Evolutionary conservation across 345 rosid genomes (phyloP).

Genomic region (Aquilaria yunnanensis): DNA sequence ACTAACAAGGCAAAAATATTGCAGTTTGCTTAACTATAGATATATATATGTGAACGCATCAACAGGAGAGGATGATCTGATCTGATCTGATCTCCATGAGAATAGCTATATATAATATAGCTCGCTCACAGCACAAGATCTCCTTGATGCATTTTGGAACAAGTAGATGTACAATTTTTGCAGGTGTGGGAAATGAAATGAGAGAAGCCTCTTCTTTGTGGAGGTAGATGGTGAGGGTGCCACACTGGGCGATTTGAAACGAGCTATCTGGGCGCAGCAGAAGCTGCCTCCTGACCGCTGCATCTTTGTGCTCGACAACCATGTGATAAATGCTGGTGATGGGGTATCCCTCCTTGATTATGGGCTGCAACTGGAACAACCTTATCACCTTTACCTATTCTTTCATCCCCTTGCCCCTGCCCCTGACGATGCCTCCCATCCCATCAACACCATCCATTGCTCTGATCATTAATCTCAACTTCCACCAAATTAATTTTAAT

Average conservation of each 20-base stretch:
- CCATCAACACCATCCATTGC: no score
- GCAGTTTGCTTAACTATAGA: neutral
- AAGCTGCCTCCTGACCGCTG: constrained; percentile 45
- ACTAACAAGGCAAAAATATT: constrained; percentile 8
- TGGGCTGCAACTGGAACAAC: constrained; percentile 38
- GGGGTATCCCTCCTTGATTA: constrained; percentile 32
- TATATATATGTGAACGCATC: neutral
- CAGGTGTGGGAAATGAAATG: constrained; percentile 24
- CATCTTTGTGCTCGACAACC: constrained; percentile 32
- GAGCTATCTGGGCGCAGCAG: constrained; percentile 40
- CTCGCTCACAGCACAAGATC: neutral
- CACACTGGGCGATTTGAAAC: constrained; percentile 48
- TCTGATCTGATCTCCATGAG: neutral
- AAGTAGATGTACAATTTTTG: neutral
- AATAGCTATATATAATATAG: neutral
- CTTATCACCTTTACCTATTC: constrained; percentile 56
- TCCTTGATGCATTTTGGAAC: neutral
- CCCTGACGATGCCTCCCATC: neutral
- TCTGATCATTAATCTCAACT: no score
- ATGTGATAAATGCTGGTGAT: constrained; percentile 27
- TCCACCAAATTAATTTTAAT: no score
- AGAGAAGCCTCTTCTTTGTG: constrained; percentile 39
- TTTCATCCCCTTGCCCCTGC: constrained; percentile 27
- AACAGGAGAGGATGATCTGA: neutral
- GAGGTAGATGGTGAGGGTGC: constrained; percentile 37